Evolutionary conservation across 2,329 filamentous ascomycete species (phyloP).

Genomic region (Ceratocystis diversiconidia): DNA sequence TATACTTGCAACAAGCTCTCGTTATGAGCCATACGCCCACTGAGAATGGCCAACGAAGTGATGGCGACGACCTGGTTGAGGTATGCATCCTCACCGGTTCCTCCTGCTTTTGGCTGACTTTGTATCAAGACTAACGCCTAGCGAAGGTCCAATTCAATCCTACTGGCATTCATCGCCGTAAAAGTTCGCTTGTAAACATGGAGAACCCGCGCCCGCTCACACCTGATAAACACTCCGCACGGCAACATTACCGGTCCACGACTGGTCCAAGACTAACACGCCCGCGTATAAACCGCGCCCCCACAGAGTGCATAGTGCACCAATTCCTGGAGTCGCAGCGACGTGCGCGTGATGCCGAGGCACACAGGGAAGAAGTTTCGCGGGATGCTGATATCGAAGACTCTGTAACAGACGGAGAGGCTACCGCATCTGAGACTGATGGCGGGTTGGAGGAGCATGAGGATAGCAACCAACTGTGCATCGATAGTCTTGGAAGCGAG

Average conservation of each 20-base stretch:
- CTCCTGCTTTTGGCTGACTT: neutral
- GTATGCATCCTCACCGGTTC: neutral
- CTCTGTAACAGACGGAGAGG: slow-evolving; percentile 23
- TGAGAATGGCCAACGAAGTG: slow-evolving; percentile 8
- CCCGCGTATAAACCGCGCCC: slow-evolving; percentile 22
- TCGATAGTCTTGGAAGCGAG: slow-evolving; percentile 19
- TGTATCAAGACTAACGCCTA: neutral
- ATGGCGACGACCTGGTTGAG: slow-evolving; percentile 16
- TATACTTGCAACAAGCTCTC: neutral
- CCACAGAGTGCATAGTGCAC: slow-evolving; percentile 49
- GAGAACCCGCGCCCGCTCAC: slow-evolving; percentile 25
- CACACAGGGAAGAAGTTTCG: slow-evolving; percentile 15
- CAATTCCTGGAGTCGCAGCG: slow-evolving; percentile 47
- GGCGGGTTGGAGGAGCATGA: neutral
- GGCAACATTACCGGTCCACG: neutral
- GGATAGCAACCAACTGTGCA: slow-evolving; percentile 15
- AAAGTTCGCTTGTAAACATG: slow-evolving; percentile 46
- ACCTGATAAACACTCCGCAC: neutral
- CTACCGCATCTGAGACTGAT: slow-evolving; percentile 25
- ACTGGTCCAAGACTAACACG: slow-evolving; percentile 18
- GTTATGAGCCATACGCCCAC: neutral
- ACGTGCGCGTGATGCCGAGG: slow-evolving; percentile 22
- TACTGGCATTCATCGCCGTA: slow-evolving; percentile 46
- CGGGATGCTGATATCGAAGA: slow-evolving; percentile 23
- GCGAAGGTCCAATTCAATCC: slow-evolving; percentile 47